Percentiles rank a stretch among this genome's conserved stretches.
phyloP scores from a whole-genome alignment of 2,329 filamentous ascomycete species.

The Ramichloridium luteum region DNA sequence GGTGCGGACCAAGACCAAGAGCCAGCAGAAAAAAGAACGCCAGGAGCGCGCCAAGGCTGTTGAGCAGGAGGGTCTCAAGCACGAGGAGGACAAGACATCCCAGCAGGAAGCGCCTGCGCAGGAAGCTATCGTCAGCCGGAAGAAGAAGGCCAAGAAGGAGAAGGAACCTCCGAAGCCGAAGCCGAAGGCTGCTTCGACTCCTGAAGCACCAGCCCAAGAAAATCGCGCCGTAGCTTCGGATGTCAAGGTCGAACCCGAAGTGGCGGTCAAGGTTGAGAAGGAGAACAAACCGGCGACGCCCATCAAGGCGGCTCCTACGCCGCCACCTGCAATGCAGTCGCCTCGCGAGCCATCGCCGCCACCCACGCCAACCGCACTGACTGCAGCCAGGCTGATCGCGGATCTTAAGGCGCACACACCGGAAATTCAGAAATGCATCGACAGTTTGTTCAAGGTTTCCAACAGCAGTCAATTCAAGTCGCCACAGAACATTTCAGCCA shows the following conservation, averaged over 20 bases:
- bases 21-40: conserved; percentile 60
- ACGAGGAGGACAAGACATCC: conserved; percentile 36
- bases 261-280: conserved; percentile 2
- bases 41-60: conserved; percentile 31
- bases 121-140: conserved; percentile 64
- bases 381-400: conserved; percentile 21
- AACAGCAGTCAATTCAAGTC: conserved; percentile 20
- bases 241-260: conserved; percentile 1
- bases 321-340: conserved; percentile 10
- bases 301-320: conserved; percentile 8
- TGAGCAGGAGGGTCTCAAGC: conserved; percentile 34
- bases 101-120: conserved; percentile 40
- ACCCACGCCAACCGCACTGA: conserved; percentile 21
- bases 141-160: conserved; percentile 72
- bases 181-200: conserved; percentile 10
- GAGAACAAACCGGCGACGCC: conserved; percentile 13
- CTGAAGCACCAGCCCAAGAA: conserved; percentile 3
- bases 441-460: conserved; percentile 23
- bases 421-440: conserved; percentile 23
- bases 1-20: conserved; percentile 60
- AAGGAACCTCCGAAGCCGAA: conserved; percentile 22
- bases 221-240: background rate
- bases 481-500: conserved; percentile 15
- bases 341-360: conserved; percentile 24
- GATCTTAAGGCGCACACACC: conserved; percentile 22